A percentile compares a stretch with the other conserved stretches of the same genome.
phyloP scores from a whole-genome alignment of 129 eudicot genomes.

The Flaveria brownii region DNA sequence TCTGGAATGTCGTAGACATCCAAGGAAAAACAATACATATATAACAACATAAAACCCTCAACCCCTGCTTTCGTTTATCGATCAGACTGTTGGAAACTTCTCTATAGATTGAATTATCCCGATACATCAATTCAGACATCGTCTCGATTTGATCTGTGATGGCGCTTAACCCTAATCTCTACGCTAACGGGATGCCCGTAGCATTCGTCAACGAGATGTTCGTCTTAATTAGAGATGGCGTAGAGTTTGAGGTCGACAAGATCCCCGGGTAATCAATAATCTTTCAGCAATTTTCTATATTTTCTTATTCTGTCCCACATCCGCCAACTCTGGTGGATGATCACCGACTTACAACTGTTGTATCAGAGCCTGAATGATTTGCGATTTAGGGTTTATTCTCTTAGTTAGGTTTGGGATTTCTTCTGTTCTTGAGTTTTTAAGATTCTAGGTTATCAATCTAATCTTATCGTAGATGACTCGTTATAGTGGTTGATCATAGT shows the following conservation, averaged over 20 bases:
- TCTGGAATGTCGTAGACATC: constrained; percentile 6
- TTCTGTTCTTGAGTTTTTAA: not conserved
- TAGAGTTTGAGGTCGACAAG: constrained; percentile 90
- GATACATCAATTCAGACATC: too few relatives aligned
- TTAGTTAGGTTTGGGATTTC: constrained; percentile 22
- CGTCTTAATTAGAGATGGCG: constrained; percentile 88
- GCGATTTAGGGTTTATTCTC: constrained; percentile 16
- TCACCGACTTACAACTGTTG: not conserved
- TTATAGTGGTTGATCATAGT: constrained; percentile 11
- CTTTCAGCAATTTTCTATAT: not conserved
- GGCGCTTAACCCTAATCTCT: constrained; percentile 87
- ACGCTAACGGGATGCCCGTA: constrained; percentile 82
- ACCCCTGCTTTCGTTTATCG: not conserved
- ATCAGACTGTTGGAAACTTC: too few relatives aligned
- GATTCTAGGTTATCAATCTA: not conserved
- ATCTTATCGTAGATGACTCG: not conserved
- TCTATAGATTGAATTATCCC: not conserved
- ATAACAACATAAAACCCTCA: not conserved
- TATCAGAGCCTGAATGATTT: not conserved
- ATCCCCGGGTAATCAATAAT: constrained; percentile 60
- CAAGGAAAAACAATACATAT: not conserved
- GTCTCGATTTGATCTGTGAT: constrained; percentile 20
- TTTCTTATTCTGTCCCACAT: not conserved
- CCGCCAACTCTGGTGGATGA: not conserved
- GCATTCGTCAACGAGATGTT: constrained; percentile 87